Evolutionary conservation across 768 basidiomycete species (phyloP), one percentile per base, ranked within the genome.

Genomic region (Mycena kentingensis): DNA sequence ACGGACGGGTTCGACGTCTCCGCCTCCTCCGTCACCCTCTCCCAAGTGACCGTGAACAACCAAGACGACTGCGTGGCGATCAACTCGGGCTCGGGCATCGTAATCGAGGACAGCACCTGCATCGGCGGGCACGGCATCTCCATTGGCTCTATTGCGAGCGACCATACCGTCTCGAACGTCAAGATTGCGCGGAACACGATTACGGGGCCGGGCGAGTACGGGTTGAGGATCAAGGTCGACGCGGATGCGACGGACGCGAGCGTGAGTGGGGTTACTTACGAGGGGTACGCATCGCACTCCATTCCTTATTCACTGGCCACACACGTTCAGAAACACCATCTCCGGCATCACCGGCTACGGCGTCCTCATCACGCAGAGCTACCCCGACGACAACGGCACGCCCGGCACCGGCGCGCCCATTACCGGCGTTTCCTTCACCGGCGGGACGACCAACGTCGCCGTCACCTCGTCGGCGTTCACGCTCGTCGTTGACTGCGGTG

Each of bases 61-160:
- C 55, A 62, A 36, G 58, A 57, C 31, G 55, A 60, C 27, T 60
- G 61, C 21, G 39, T 60, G 3, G 61, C 61, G 15, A 55, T 63
- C 36, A 60, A 60, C 28, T 46, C 47, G 4, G 62, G 62, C 4
- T 49, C 28, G 35, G 48, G 22, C 58, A 65, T 54, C 60, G 66
- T 28, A 1, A 52, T 47, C 41, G 79, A 66, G 49, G 66, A 53
- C 32, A 70, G 37, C 72, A 79, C 60, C 18, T 82, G 81, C 65
- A 54, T 55, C 2, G 67, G 69, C 16, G 77, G 80, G 7, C 81
- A 83, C 46, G 80, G 81, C 16, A 70, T 79, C 61, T 75, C 74
- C 12, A 71, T 82, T 15, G 80, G 77, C 16, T 77, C 77, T 1
- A 73, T 78, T 51, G 38, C 58, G 4, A 72, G 72, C 6, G 53